Evolutionary conservation across 2,329 filamentous ascomycete species (phyloP), one percentile per base, ranked within the genome.

Genomic region (Dactylellina sp.): DNA sequence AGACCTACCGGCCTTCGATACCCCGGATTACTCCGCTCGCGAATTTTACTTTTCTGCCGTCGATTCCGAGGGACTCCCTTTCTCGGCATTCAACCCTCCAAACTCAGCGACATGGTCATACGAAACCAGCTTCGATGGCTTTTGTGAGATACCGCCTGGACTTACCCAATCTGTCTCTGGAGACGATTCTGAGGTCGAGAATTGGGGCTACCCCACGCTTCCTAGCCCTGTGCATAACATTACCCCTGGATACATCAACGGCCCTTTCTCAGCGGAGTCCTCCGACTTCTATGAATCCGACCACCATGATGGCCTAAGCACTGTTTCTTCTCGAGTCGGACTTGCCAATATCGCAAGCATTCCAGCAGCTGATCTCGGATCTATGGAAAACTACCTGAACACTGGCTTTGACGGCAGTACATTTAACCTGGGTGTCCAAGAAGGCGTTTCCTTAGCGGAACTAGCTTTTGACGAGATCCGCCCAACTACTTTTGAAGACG

Each of bases 141-240:
- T 62, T 56, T 77, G 60, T 76, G 77, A 59, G 76, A 76, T 53
- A 56, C 77, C 50, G 64, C 76, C 85, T 83, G n/a, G 86, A 87
- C 78, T 85, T 85, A 75, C 83, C 85, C 25, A 82, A 85, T 87
- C 87, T 7, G 89, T 87, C 7, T 90, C 88, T 11, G 88, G 88
- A 37, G 88, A 90, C 72, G 87, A 89, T 7, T 89, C 88, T 7
- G 88, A 89, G 79, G 87, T 87, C 3, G 88, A 89, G 75, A 88
- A 89, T 84, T 85, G 79, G 82, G 22, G 80, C 81, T 20, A 80
- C 82, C 42, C 81, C 82, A 75, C 82, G 74, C 56, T 78, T 77
- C 56, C 79, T 77, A 66, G 74, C 76, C 50, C 75, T 85, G 71
- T 80, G 84, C 56, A 82, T 81, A 56, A 81, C 83, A 66, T 70